Evolutionary conservation across 202 grass and related monocot genomes (phyloP).

Genomic region (Musa balbisiana): DNA sequence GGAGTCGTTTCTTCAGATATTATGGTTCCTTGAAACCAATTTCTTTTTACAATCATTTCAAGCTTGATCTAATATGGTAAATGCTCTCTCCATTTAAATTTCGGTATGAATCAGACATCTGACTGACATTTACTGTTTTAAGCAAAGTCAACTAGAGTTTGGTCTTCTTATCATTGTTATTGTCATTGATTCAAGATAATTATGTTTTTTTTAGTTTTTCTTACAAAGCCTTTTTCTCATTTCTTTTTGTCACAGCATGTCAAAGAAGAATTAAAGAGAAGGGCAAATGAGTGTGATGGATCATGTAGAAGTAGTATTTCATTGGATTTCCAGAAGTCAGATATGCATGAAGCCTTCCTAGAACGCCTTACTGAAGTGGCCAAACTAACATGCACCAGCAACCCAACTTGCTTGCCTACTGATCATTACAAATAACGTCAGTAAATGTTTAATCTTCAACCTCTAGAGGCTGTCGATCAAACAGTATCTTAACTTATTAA

Average conservation of each 20-base stretch:
- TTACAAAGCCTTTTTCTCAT: neutral
- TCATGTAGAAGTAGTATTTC: conserved; percentile 32
- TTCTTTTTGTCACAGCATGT: conserved; percentile 36
- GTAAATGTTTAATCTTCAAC: neutral
- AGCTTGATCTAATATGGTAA: no score
- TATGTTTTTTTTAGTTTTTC: conserved; percentile 1
- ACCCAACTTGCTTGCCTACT: neutral
- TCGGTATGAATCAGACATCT: no score
- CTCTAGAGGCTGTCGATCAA: no score
- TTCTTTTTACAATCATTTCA: no score
- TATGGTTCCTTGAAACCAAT: no score
- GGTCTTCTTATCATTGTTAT: no score
- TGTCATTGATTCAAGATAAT: neutral
- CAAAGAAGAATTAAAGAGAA: conserved; percentile 46
- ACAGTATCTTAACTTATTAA: no score
- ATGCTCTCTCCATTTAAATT: no score
- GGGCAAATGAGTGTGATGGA: conserved; percentile 26
- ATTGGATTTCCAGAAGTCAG: conserved; percentile 56
- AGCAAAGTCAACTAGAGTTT: no score
- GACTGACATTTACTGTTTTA: no score
- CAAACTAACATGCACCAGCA: conserved; percentile 2
- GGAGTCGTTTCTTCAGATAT: no score
- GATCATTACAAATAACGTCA: neutral
- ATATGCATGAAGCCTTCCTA: conserved; percentile 50
- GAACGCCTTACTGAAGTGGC: conserved; percentile 46